phyloP scores from a whole-genome alignment of 2,329 filamentous ascomycete genomes.

The Ceratocystis colombiana region DNA sequence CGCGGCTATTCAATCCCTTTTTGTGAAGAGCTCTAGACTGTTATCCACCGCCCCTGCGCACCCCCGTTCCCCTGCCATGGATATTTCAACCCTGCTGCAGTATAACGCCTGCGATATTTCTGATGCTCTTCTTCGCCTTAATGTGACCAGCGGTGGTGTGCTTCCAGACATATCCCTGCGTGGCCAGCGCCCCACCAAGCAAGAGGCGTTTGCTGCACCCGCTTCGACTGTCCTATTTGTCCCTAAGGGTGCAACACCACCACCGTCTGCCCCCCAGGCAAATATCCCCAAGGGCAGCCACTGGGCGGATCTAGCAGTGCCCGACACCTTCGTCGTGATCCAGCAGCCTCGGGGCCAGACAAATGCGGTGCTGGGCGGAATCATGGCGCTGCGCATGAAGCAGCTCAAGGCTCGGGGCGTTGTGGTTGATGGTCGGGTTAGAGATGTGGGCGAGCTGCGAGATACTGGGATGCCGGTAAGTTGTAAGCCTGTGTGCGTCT shows the following conservation, averaged over 20 bases:
- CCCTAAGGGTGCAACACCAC: slow-evolving; percentile 41
- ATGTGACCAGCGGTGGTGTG: slow-evolving; percentile 56
- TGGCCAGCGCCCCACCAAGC: slow-evolving; percentile 17
- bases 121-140: slow-evolving; percentile 61
- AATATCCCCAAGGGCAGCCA: slow-evolving; percentile 53
- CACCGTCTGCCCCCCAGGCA: slow-evolving; percentile 28
- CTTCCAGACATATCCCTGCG: slow-evolving; percentile 46
- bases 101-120: slow-evolving; percentile 52
- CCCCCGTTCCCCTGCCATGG: neutral
- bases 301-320: slow-evolving; percentile 56
- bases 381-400: slow-evolving; percentile 63
- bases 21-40: too few relatives aligned
- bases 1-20: too few relatives aligned
- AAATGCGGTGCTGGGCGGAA: slow-evolving; percentile 65
- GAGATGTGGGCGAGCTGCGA: slow-evolving; percentile 54
- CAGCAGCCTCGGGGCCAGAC: slow-evolving; percentile 54
- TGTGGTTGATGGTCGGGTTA: slow-evolving; percentile 57
- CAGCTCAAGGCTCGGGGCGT: slow-evolving; percentile 49
- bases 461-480: slow-evolving; percentile 47
- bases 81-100: slow-evolving; percentile 29
- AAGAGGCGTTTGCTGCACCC: slow-evolving; percentile 33
- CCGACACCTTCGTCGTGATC: slow-evolving; percentile 54
- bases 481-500: too few relatives aligned
- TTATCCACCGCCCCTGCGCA: neutral
- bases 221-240: slow-evolving; percentile 55